These are phyloP conservation scores for Melaleuca alternifolia DNA, from an alignment of 345 rosid species.

Conservation along the genomic window DNA sequence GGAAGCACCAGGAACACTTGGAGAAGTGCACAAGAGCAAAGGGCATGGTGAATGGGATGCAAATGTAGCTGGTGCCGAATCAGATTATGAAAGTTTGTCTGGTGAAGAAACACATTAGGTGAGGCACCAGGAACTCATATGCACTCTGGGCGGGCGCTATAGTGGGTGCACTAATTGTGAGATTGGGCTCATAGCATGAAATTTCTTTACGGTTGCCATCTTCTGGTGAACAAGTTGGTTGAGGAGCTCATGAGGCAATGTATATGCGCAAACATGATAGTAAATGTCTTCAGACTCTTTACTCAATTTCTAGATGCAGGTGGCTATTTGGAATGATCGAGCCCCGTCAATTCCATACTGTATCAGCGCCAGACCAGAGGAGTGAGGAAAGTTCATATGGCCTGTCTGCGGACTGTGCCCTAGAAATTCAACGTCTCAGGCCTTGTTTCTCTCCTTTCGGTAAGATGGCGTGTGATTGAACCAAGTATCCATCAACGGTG, in stretches of 20 bases:
- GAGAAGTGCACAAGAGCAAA: not conserved
- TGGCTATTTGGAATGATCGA: not conserved
- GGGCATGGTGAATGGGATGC: not conserved
- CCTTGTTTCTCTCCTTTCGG: not conserved
- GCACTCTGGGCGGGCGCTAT: not conserved
- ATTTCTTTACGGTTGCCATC: not conserved
- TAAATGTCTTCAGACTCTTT: not conserved
- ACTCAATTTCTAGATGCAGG: not conserved
- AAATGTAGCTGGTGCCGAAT: not conserved
- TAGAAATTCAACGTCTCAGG: not conserved
- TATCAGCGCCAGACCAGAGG: not conserved
- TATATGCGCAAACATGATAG: not conserved
- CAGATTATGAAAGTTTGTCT: not conserved
- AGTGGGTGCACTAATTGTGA: not conserved
- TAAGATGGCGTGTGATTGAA: not conserved
- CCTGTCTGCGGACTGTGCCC: not conserved
- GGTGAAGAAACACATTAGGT: not conserved
- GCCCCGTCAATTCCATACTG: not conserved
- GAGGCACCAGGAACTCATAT: not conserved
- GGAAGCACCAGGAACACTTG: not conserved
- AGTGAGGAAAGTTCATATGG: not conserved
- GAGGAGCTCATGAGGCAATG: not conserved
- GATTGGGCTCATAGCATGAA: not conserved
- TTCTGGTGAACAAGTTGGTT: not conserved
- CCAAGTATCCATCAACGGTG: not conserved